Conservation (phyloP, 1,284 basidiomycete species). For the Tetrapyrgos nigripes region DNA sequence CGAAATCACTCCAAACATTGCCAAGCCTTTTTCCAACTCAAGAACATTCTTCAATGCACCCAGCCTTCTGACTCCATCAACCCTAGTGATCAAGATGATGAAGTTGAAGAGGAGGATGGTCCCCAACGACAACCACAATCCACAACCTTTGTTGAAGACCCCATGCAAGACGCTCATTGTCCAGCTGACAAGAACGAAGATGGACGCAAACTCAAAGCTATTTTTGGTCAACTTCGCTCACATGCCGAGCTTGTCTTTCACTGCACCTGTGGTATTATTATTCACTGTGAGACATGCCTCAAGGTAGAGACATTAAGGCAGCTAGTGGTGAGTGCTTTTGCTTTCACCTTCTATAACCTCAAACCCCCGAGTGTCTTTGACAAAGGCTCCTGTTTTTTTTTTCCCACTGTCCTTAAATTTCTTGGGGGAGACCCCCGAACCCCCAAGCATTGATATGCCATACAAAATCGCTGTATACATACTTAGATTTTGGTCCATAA, state of each 20-base stretch:
- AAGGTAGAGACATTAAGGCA: constrained; percentile 35
- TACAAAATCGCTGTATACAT: no score
- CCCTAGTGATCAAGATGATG: neutral
- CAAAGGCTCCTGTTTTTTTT: no score
- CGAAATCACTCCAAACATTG: neutral
- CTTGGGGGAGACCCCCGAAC: no score
- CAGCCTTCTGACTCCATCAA: neutral
- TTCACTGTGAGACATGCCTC: constrained; percentile 34
- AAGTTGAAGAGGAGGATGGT: neutral
- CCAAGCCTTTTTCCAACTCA: neutral
- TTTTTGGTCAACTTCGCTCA: no score
- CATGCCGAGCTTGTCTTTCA: constrained; percentile 40
- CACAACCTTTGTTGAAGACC: constrained; percentile 24
- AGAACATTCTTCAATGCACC: neutral
- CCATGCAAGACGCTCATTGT: no score
- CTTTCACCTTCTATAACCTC: no score
- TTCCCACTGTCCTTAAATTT: no score
- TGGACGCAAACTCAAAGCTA: no score
- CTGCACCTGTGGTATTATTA: constrained; percentile 37
- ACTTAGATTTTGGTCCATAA: no score
- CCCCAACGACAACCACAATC: neutral
- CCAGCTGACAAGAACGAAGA: no score
- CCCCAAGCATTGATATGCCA: no score
- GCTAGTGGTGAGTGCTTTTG: constrained; percentile 25
- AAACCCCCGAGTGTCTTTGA: no score